phyloP scores from a whole-genome alignment of 176 grass and related monocot species.

The Alopecurus myosuroides region DNA sequence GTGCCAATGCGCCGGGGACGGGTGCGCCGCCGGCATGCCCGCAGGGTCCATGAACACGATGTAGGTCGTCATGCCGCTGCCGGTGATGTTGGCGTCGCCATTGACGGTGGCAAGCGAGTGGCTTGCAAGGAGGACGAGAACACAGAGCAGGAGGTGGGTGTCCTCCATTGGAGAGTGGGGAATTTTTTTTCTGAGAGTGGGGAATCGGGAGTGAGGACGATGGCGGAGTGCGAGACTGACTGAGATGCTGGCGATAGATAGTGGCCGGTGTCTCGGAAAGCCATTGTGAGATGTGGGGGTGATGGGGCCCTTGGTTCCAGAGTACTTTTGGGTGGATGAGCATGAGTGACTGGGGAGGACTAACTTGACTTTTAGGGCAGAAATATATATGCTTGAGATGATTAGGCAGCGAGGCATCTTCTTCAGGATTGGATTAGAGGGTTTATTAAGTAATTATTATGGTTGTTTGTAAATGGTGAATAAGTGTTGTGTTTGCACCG shows the following conservation, averaged over 20 bases:
- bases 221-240: background rate
- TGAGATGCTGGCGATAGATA: constrained; percentile 33
- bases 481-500: background rate
- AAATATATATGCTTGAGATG: background rate
- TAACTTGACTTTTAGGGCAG: background rate
- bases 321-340: constrained; percentile 8
- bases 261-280: constrained; percentile 9
- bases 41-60: constrained; percentile 91
- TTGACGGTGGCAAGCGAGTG: constrained; percentile 7
- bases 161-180: constrained; percentile 30
- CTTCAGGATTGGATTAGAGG: background rate
- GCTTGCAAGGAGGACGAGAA: constrained; percentile 16
- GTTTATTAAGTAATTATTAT: background rate
- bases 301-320: constrained; percentile 18
- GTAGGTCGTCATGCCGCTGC: constrained; percentile 44
- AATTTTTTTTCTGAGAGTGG: background rate
- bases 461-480: background rate
- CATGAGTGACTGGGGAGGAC: background rate
- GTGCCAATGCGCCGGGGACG: constrained; percentile 59
- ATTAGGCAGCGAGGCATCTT: background rate
- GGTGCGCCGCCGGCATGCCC: constrained; percentile 48
- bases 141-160: constrained; percentile 10
- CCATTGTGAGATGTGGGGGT: background rate
- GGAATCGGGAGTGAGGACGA: background rate
- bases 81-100: background rate